Evolutionary conservation across 768 basidiomycete species (phyloP).

Genomic region (Boletus eberwhitei): DNA sequence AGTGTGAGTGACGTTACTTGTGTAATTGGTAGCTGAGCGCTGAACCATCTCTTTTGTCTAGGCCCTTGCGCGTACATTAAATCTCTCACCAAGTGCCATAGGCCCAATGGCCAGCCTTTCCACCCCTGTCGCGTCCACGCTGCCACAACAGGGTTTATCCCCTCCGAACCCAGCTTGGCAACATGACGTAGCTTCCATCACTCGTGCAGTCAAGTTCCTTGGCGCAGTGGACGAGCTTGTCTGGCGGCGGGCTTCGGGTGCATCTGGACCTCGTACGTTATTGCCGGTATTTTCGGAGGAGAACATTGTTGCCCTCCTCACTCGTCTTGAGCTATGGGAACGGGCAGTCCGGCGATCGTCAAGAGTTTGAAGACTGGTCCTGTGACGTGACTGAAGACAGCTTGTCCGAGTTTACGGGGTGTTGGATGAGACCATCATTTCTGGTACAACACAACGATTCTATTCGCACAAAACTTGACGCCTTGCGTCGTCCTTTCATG

Average conservation of each 20-base stretch:
- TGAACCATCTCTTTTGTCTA: not conserved
- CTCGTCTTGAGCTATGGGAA: constrained; percentile 31
- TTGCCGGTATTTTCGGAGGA: constrained; percentile 24
- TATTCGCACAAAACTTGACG: not conserved
- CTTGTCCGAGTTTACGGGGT: not conserved
- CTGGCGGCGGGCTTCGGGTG: constrained; percentile 21
- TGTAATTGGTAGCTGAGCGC: not conserved
- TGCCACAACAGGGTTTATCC: not conserved
- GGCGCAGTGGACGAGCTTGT: constrained; percentile 26
- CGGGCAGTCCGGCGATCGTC: constrained; percentile 21
- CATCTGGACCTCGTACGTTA: constrained; percentile 8
- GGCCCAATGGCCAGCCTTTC: not conserved
- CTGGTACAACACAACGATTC: not conserved
- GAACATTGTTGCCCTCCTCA: constrained; percentile 20
- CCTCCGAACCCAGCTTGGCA: not conserved
- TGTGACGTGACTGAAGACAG: not conserved
- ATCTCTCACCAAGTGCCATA: constrained; percentile 6
- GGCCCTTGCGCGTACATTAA: constrained; percentile 12
- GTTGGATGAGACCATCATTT: not conserved
- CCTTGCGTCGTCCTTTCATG: not conserved
- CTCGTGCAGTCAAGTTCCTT: constrained; percentile 25
- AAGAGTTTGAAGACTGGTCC: constrained; percentile 8
- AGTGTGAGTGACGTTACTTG: constrained; percentile 12
- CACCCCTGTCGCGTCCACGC: not conserved
- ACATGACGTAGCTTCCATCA: constrained; percentile 21